Evolutionary conservation across 768 basidiomycete genomes (phyloP).

Genomic region (Boletus fagicola): DNA sequence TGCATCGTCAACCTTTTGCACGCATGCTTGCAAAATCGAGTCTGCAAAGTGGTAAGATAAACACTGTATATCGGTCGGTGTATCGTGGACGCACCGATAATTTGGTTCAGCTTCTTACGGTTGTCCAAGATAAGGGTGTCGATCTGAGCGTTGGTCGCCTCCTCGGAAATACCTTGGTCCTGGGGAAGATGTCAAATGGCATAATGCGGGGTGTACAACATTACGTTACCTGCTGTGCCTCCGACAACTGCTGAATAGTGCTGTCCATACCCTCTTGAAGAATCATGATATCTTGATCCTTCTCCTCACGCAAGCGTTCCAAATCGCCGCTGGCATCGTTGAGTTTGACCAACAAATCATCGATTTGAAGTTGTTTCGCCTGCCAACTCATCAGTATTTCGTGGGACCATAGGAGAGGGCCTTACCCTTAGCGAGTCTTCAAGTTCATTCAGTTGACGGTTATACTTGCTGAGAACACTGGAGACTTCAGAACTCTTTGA

Average conservation of each 20-base stretch:
- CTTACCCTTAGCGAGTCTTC: slow-evolving; percentile 90
- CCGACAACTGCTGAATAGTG: slow-evolving; percentile 83
- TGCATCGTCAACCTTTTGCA: slow-evolving; percentile 94
- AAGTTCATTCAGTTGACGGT: slow-evolving; percentile 92
- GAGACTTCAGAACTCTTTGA: slow-evolving; percentile 94
- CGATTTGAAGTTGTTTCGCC: slow-evolving; percentile 96
- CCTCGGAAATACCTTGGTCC: slow-evolving; percentile 82
- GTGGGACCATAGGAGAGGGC: neutral
- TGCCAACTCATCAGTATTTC: slow-evolving; percentile 34
- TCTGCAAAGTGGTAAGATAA: slow-evolving; percentile 48
- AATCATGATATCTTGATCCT: slow-evolving; percentile 95
- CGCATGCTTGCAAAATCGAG: slow-evolving; percentile 94
- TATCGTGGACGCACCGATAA: slow-evolving; percentile 64
- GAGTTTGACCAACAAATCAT: slow-evolving; percentile 82
- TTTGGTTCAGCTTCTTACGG: slow-evolving; percentile 95
- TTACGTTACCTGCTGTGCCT: slow-evolving; percentile 74
- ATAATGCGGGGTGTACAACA: neutral
- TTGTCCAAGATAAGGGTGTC: slow-evolving; percentile 96
- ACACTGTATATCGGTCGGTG: neutral
- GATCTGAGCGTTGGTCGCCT: slow-evolving; percentile 94
- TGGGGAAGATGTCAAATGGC: slow-evolving; percentile 31
- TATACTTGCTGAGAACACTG: slow-evolving; percentile 84
- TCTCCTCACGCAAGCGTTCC: slow-evolving; percentile 86
- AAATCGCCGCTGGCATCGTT: slow-evolving; percentile 72
- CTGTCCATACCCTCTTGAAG: slow-evolving; percentile 94